These are phyloP conservation scores for Aspergillus campestris DNA, from an alignment of 495 filamentous ascomycete species.

Conservation along the genomic window DNA sequence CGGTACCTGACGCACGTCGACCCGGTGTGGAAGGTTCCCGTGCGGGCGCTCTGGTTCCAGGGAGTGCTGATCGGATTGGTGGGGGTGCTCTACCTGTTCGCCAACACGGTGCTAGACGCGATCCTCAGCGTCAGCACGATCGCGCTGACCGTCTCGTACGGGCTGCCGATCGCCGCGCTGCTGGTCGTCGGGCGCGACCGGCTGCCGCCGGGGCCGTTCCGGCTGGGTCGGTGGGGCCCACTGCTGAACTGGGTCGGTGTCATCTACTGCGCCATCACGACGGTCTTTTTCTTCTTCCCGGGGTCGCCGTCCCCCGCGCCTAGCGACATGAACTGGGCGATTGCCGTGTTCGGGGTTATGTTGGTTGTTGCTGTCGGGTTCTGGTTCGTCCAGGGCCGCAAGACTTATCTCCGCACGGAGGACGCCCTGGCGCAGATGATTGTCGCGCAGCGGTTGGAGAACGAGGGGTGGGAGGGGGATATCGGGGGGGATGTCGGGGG, in stretches of 20 bases:
- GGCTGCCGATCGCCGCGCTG: slow-evolving; percentile 29
- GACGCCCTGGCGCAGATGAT: slow-evolving; percentile 34
- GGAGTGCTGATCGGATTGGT: slow-evolving; percentile 34
- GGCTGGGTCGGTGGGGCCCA: slow-evolving; percentile 24
- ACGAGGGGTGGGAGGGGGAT: slow-evolving; percentile 6
- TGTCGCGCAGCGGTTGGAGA: slow-evolving; percentile 31
- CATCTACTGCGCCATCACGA: slow-evolving; percentile 34
- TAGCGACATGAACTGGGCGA: slow-evolving; percentile 39
- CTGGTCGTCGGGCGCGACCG: slow-evolving; percentile 33
- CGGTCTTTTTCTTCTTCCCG: slow-evolving; percentile 40
- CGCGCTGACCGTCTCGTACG: slow-evolving; percentile 38
- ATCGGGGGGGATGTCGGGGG: background rate
- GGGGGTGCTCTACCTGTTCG: slow-evolving; percentile 38
- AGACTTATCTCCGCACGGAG: slow-evolving; percentile 33
- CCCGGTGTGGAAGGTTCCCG: slow-evolving; percentile 34
- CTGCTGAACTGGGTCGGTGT: slow-evolving; percentile 31
- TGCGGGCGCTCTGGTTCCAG: slow-evolving; percentile 37
- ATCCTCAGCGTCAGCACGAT: slow-evolving; percentile 41
- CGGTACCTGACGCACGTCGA: slow-evolving; percentile 35
- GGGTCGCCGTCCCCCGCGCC: slow-evolving; percentile 27
- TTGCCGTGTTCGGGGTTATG: slow-evolving; percentile 43
- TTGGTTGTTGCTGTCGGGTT: slow-evolving; percentile 34
- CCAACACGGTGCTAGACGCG: slow-evolving; percentile 36
- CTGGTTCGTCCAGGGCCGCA: slow-evolving; percentile 30
- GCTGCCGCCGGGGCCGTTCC: slow-evolving; percentile 30